These are phyloP conservation scores for Mycena citricolor DNA, from an alignment of 1,284 basidiomycete genomes.

Conservation along the genomic window DNA sequence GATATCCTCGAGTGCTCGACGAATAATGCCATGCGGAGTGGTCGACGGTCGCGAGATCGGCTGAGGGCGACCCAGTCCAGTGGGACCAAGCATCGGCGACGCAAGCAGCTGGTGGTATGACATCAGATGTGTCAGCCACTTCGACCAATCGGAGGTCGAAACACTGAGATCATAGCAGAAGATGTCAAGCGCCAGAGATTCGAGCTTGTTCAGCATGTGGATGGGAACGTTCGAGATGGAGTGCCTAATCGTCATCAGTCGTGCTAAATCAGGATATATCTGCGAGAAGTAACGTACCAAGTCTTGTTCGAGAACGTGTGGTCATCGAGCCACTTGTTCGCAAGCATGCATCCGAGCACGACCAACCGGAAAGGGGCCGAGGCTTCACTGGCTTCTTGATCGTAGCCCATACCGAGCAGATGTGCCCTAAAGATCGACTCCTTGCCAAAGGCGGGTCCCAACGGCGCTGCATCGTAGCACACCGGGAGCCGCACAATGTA, in stretches of 20 bases:
- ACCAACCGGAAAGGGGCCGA: slow-evolving; percentile 70
- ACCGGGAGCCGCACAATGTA: slow-evolving; percentile 80
- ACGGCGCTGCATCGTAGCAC: slow-evolving; percentile 49
- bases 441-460: slow-evolving; percentile 50
- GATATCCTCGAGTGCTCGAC: slow-evolving; percentile 68
- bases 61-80: too few species aligned
- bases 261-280: background rate
- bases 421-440: slow-evolving; percentile 64
- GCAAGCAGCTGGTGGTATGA: slow-evolving; percentile 63
- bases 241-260: slow-evolving; percentile 50
- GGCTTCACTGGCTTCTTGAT: slow-evolving; percentile 53
- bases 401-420: slow-evolving; percentile 51
- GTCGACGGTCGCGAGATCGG: slow-evolving; percentile 77
- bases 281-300: slow-evolving; percentile 54
- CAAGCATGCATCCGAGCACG: slow-evolving; percentile 83
- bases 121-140: slow-evolving; percentile 65
- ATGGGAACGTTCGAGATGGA: slow-evolving; percentile 74
- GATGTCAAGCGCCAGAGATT: slow-evolving; percentile 67
- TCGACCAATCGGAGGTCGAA: slow-evolving; percentile 58
- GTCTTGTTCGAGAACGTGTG: slow-evolving; percentile 93
- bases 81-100: slow-evolving; percentile 48
- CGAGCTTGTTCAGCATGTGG: slow-evolving; percentile 65
- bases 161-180: slow-evolving; percentile 70
- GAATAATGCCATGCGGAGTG: slow-evolving; percentile 65
- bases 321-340: slow-evolving; percentile 92